Percentiles rank a stretch among this genome's conserved stretches.
These are phyloP conservation scores for Mariannaea sp. DNA, from an alignment of 2,329 filamentous ascomycete genomes.

Conservation along the genomic window DNA sequence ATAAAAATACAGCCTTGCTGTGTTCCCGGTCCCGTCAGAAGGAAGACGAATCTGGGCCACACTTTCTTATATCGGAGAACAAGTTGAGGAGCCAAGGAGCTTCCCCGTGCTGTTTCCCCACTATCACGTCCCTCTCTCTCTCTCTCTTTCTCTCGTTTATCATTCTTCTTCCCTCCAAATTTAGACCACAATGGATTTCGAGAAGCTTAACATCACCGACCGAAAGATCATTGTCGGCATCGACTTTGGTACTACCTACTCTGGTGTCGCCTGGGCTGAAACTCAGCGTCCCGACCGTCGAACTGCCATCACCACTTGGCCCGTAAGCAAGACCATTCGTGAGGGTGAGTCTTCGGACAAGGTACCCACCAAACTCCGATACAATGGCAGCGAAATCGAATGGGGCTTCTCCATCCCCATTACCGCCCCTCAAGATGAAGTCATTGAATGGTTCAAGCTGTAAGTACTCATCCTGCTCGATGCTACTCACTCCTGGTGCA, in stretches of 20 bases:
- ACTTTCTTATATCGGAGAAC: not conserved
- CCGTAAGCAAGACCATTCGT: slow-evolving; percentile 43
- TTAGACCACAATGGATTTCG: slow-evolving; percentile 42
- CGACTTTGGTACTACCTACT: slow-evolving; percentile 60
- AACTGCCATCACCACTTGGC: slow-evolving; percentile 49
- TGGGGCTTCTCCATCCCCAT: slow-evolving; percentile 54
- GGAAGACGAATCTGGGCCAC: not conserved
- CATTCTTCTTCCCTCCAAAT: not conserved
- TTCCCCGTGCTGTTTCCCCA: not conserved
- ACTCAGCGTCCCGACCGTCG: slow-evolving; percentile 45
- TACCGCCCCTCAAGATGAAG: slow-evolving; percentile 44
- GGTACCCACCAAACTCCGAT: slow-evolving; percentile 52
- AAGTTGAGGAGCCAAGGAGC: not conserved
- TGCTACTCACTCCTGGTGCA: no score
- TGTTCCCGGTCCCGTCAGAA: not conserved
- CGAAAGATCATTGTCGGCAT: slow-evolving; percentile 55
- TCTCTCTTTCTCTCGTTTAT: not conserved
- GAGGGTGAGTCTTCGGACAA: slow-evolving; percentile 49
- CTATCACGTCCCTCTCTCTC: not conserved
- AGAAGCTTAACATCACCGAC: slow-evolving; percentile 41
- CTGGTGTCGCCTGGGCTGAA: slow-evolving; percentile 55
- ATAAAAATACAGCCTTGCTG: not conserved
- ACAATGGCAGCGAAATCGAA: slow-evolving; percentile 43
- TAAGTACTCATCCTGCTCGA: slow-evolving; percentile 35
- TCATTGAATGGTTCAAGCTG: slow-evolving; percentile 56